phyloP scores from a whole-genome alignment of 108 stramenopile species.

The Pseudonitzschia pungens region DNA sequence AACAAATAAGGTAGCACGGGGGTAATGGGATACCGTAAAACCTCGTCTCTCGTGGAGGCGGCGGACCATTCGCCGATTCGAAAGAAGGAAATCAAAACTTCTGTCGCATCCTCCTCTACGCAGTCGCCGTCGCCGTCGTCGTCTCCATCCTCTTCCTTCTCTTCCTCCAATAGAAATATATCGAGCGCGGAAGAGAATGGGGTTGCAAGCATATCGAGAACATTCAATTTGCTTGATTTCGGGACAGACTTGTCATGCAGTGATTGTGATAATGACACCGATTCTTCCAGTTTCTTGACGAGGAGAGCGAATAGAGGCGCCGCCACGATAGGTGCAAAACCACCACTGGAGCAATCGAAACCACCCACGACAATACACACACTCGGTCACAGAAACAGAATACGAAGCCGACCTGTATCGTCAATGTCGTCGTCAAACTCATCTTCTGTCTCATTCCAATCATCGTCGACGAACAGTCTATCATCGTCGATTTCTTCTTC shows the following conservation, averaged over 20 bases:
- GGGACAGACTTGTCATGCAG: neutral
- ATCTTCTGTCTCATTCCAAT: neutral
- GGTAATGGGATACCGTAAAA: too few relatives aligned
- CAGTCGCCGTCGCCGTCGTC: neutral
- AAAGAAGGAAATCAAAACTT: too few relatives aligned
- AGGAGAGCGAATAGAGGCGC: neutral
- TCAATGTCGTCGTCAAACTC: neutral
- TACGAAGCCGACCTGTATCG: neutral
- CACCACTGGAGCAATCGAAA: neutral
- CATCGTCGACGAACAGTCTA: slow-evolving; percentile 8
- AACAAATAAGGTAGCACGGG: too few relatives aligned
- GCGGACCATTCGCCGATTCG: too few relatives aligned
- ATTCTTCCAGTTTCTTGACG: neutral
- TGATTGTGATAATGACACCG: neutral
- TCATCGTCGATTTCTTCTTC: neutral
- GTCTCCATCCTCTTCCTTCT: neutral
- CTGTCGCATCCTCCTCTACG: neutral
- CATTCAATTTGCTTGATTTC: neutral
- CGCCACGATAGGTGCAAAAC: neutral
- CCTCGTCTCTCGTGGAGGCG: too few relatives aligned
- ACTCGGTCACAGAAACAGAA: neutral
- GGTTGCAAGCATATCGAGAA: neutral
- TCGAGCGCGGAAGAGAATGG: neutral
- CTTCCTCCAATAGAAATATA: neutral
- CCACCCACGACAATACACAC: neutral